These are phyloP conservation scores for Euphorbia peplus DNA, from an alignment of 345 rosid species.

Conservation along the genomic window DNA sequence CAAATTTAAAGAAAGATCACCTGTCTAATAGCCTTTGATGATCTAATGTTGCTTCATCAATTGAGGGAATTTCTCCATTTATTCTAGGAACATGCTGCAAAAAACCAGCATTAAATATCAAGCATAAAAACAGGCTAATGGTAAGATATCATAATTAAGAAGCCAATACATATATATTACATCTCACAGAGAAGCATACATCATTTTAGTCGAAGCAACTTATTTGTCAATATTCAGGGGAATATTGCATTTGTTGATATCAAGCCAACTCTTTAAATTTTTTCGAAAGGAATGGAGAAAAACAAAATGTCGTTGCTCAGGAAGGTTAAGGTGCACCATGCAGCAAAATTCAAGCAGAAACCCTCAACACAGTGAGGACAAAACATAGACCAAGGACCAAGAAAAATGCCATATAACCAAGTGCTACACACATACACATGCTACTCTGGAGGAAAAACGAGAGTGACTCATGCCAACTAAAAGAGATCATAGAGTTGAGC, in stretches of 20 bases:
- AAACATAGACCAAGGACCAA: background rate
- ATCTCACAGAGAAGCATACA: background rate
- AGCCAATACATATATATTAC: background rate
- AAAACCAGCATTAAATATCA: conserved; percentile 40
- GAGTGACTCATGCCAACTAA: background rate
- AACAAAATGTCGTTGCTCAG: background rate
- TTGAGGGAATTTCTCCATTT: conserved; percentile 91
- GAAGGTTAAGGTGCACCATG: conserved; percentile 1
- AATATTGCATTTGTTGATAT: background rate
- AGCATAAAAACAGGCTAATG: background rate
- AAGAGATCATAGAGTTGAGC: background rate
- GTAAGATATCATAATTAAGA: background rate
- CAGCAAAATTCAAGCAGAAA: background rate
- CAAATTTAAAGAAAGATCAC: conserved; percentile 25
- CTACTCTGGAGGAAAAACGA: background rate
- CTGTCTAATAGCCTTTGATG: conserved; percentile 77
- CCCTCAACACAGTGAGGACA: background rate
- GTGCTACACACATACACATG: background rate
- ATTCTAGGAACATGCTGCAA: conserved; percentile 84
- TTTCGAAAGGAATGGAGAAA: background rate
- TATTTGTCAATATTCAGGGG: background rate
- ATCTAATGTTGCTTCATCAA: conserved; percentile 88
- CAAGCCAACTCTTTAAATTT: background rate
- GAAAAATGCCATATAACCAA: background rate
- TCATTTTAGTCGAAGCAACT: background rate